These are phyloP conservation scores for Colletotrichum nymphaeae DNA, from an alignment of 2,329 filamentous ascomycete species.

Conservation along the genomic window DNA sequence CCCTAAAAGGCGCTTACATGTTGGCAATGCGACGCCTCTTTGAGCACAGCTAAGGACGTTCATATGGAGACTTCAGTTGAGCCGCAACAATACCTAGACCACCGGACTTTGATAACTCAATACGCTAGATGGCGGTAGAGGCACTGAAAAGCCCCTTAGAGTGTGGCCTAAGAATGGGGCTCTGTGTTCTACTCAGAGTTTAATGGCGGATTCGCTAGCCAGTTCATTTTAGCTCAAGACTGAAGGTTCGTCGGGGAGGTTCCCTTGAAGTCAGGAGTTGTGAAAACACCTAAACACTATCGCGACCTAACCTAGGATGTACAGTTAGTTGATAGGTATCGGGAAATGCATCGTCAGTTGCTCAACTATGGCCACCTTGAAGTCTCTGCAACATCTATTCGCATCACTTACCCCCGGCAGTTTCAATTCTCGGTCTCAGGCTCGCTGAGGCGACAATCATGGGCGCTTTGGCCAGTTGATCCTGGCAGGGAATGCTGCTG, in stretches of 20 bases:
- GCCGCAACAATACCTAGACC: too few relatives aligned
- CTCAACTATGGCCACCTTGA: neutral
- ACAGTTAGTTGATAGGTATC: neutral
- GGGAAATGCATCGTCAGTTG: neutral
- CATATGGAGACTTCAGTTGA: neutral
- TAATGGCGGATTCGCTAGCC: too few relatives aligned
- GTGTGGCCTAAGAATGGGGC: neutral
- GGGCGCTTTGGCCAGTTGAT: constrained; percentile 13
- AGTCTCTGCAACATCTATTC: neutral
- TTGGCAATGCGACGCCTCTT: neutral
- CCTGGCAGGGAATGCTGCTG: constrained; percentile 5
- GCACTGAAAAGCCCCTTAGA: neutral
- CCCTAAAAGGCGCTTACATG: neutral
- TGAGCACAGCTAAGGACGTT: neutral
- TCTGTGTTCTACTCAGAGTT: neutral
- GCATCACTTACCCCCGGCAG: too few relatives aligned
- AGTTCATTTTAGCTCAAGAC: neutral
- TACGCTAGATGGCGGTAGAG: too few relatives aligned
- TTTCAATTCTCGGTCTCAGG: neutral
- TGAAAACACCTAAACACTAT: neutral
- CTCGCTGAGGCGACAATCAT: neutral
- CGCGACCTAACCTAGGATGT: accelerated
- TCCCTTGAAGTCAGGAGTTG: neutral
- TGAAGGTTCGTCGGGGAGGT: neutral
- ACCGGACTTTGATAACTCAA: too few relatives aligned